Percentiles rank a stretch among this genome's conserved stretches.
Conservation (phyloP, 768 basidiomycete species). For the Hygrocybe coccinea region DNA sequence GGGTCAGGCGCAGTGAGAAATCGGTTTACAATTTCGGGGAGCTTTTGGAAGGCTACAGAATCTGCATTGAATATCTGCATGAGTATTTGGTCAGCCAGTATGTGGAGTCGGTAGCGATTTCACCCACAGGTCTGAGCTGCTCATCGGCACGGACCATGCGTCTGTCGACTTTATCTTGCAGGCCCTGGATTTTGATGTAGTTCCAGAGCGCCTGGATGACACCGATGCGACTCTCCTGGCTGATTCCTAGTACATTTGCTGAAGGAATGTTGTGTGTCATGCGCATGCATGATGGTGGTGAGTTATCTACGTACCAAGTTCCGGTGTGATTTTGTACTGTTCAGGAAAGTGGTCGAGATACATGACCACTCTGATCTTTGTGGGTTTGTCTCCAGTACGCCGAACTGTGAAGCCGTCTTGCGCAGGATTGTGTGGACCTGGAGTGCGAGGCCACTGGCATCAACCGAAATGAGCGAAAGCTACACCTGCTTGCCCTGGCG, state of each 20-base stretch:
- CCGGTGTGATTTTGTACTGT: slow-evolving; percentile 72
- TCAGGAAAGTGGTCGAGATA: slow-evolving; percentile 85
- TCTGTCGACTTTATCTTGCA: slow-evolving; percentile 81
- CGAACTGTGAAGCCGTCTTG: slow-evolving; percentile 85
- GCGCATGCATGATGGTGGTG: slow-evolving; percentile 6
- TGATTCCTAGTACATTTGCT: slow-evolving; percentile 69
- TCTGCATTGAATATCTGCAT: slow-evolving; percentile 68
- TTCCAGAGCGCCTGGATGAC: slow-evolving; percentile 86
- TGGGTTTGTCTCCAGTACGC: slow-evolving; percentile 72
- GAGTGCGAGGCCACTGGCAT: slow-evolving; percentile 56
- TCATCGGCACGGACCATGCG: slow-evolving; percentile 67
- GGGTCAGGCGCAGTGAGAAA: slow-evolving; percentile 76
- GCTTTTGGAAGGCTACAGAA: slow-evolving; percentile 64
- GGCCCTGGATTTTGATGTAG: slow-evolving; percentile 77
- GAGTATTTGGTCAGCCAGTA: background rate
- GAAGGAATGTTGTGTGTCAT: background rate
- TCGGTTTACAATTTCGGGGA: slow-evolving; percentile 83
- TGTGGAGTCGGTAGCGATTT: background rate
- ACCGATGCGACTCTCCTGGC: slow-evolving; percentile 79
- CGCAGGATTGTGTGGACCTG: slow-evolving; percentile 51
- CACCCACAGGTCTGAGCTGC: slow-evolving; percentile 54
- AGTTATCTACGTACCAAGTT: slow-evolving; percentile 51
- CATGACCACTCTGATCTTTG: slow-evolving; percentile 77
- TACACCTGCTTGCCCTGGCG: background rate
- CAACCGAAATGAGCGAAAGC: background rate